Evolutionary conservation across 768 basidiomycete genomes (phyloP).

Genomic region (Rhizopogon roseolus): DNA sequence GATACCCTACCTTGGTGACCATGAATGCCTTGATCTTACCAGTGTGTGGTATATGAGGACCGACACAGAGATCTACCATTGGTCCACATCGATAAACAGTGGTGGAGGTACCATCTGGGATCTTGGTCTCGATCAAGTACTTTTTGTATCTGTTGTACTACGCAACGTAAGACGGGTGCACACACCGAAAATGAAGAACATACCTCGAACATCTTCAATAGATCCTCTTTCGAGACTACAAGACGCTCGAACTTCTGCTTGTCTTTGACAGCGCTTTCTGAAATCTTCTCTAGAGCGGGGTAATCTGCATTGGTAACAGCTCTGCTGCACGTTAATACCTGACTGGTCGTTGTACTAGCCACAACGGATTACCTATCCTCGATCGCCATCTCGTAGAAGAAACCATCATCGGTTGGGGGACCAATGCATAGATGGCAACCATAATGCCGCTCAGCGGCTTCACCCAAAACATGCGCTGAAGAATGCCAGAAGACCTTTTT

Average conservation of each 20-base stretch:
- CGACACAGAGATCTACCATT: slow-evolving; percentile 95
- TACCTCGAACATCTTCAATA: slow-evolving; percentile 95
- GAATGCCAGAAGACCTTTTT: slow-evolving; percentile 99
- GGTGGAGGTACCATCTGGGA: slow-evolving; percentile 93
- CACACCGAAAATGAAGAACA: slow-evolving; percentile 20
- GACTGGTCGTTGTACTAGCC: background rate
- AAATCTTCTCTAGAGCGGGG: slow-evolving; percentile 81
- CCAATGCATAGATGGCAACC: slow-evolving; percentile 97
- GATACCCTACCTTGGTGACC: slow-evolving; percentile 77
- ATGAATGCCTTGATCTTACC: slow-evolving; percentile 97
- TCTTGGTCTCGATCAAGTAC: slow-evolving; percentile 91
- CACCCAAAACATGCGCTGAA: slow-evolving; percentile 95
- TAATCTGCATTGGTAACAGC: slow-evolving; percentile 81
- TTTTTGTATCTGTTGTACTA: slow-evolving; percentile 99
- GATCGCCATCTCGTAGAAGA: slow-evolving; percentile 99
- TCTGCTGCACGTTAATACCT: slow-evolving; percentile 30
- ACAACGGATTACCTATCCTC: slow-evolving; percentile 52
- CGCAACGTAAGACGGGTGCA: slow-evolving; percentile 3
- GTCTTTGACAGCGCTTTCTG: slow-evolving; percentile 88
- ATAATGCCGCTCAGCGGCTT: slow-evolving; percentile 93
- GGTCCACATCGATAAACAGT: slow-evolving; percentile 99
- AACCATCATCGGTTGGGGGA: slow-evolving; percentile 95
- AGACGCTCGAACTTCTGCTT: slow-evolving; percentile 96
- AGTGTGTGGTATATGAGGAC: slow-evolving; percentile 97
- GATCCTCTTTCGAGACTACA: slow-evolving; percentile 89